Base-by-base conservation (phyloP, 768 basidiomycete species). In the Austroboletus eburneus region DNA sequence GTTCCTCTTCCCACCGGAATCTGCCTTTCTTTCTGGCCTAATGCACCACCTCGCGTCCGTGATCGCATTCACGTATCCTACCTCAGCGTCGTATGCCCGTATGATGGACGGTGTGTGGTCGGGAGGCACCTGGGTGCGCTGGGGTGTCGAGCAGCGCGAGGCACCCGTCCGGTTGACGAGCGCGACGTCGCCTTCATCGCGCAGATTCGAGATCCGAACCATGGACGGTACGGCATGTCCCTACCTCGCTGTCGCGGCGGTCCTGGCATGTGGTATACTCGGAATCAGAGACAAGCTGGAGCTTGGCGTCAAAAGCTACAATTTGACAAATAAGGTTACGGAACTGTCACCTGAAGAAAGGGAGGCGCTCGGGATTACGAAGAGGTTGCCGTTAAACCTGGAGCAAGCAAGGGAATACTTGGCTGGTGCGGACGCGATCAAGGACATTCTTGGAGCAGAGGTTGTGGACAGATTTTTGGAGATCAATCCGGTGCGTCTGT, bases 71-170 rank as follows among this genome's bases (percentile, higher is more conserved):
- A 79, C 77, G 0, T 64, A 84, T 0, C 83, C 87, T 5, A 75
- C 75, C 1, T 54, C 67, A 0, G 72, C 78, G 0, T 89, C 87
- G 4, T 89, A 85, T 64, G 66, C 71, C 18, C 77, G 86, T 6
- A 72, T 88, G 66, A 37, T 45, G 3, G 86, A 89, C 52, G 82
- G 83, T 4, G 72, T 78, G 14, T 85, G 83, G 82, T 72, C 79
- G 0, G 83, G 86, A 20, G 86, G 86, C 9, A 87, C 85, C 1
- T 85, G 78, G 57, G 74, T 79, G 37, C 71, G 65, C 49, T 88
- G 81, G 80, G 86, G 86, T 0, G 72, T 73, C 12, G 81, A 87
- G 36, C 85, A 85, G 63, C 77, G 81, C 42, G 85, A 88, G 58
- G 69, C 73, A 0, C 78, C 83, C 1, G 58, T 88, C 2, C 81